Percentiles rank a stretch among this genome's conserved stretches.
Conservation (phyloP, 139 green algal genomes). For the Parachlorella kessleri region DNA sequence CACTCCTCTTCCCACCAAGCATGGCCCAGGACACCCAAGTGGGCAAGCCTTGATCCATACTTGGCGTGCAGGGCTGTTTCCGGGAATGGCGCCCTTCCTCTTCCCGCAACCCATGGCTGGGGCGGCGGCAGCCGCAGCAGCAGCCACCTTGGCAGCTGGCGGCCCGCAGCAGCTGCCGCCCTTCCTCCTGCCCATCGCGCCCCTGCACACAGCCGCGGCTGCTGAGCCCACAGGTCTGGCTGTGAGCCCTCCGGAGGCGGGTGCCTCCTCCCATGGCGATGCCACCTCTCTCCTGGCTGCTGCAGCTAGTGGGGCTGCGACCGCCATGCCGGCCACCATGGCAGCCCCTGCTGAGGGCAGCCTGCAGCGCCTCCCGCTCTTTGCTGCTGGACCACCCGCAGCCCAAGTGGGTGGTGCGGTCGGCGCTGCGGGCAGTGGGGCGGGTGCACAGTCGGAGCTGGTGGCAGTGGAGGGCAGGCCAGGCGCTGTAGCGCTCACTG, state of each 20-base stretch:
- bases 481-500: slow-evolving; percentile 3
- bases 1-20: no score
- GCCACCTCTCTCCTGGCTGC: slow-evolving; percentile 4
- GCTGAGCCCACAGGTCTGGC: no score
- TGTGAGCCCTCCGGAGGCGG: no score
- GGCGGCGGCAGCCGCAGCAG: not conserved
- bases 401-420: not conserved
- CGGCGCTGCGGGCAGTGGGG: not conserved
- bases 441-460: not conserved
- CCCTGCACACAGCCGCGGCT: no score
- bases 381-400: not conserved
- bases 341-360: not conserved
- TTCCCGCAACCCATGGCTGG: no score
- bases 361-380: not conserved
- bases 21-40: no score
- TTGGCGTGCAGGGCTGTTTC: no score
- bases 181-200: no score
- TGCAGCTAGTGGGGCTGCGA: not conserved
- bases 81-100: no score
- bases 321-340: slow-evolving; percentile 17
- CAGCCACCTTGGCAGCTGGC: slow-evolving; percentile 4
- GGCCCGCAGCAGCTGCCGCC: no score
- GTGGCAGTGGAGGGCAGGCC: not conserved
- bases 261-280: no score
- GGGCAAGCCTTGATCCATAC: no score